A percentile compares a stretch with the other conserved stretches of the same genome.
phyloP scores from a whole-genome alignment of 768 basidiomycete species.

The Calocera viscosa region DNA sequence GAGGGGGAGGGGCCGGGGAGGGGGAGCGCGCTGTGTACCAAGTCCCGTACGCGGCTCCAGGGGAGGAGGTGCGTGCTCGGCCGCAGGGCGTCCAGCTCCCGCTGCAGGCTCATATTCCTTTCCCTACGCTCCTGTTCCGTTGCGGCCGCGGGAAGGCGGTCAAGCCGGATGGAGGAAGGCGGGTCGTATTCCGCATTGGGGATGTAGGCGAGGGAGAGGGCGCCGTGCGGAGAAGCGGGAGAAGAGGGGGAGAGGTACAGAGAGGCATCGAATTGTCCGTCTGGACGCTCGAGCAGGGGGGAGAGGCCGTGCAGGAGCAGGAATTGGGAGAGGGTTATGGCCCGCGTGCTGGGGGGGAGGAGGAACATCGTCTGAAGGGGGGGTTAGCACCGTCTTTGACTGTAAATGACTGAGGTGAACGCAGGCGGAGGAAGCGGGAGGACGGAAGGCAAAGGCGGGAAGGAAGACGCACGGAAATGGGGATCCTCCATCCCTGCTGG shows the following conservation, averaged over 20 bases:
- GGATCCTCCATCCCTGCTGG: not conserved
- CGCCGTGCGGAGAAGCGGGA: not conserved
- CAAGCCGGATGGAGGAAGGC: not conserved
- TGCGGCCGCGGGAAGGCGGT: not conserved
- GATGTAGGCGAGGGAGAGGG: not conserved
- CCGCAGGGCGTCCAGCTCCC: not conserved
- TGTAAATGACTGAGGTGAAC: not conserved
- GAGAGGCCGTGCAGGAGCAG: conserved; percentile 13
- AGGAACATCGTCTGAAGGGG: conserved; percentile 16
- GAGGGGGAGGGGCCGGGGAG: not conserved
- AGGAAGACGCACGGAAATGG: not conserved
- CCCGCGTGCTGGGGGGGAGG: conserved; percentile 1
- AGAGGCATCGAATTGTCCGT: not conserved
- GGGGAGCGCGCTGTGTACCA: not conserved
- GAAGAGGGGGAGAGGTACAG: not conserved
- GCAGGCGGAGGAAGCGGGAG: not conserved
- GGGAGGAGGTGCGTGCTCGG: not conserved
- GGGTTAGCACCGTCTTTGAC: conserved; percentile 5
- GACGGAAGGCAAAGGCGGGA: not conserved
- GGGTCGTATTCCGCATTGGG: not conserved
- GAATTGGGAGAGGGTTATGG: conserved; percentile 14
- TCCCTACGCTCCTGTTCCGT: not conserved
- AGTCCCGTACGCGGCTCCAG: not conserved
- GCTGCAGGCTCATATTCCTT: not conserved
- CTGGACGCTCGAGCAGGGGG: conserved; percentile 3